Evolutionary conservation across 768 basidiomycete genomes (phyloP).

Genomic region (Phallus indusiatus): DNA sequence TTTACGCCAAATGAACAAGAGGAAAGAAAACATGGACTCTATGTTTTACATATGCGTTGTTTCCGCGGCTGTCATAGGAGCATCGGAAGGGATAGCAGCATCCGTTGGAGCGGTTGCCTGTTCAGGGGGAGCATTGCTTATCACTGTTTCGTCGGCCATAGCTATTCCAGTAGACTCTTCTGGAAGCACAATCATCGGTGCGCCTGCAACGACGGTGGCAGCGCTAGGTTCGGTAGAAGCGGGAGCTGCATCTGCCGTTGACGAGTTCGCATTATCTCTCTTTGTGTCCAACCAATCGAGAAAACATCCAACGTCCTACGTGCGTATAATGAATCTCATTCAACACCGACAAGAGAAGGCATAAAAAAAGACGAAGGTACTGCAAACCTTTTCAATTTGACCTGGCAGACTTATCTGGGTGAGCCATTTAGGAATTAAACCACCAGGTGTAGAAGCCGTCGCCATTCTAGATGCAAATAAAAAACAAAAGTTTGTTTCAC

Average conservation of each 20-base stretch:
- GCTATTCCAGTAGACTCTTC: neutral
- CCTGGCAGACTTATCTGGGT: constrained; percentile 51
- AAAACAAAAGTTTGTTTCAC: neutral
- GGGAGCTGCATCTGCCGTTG: neutral
- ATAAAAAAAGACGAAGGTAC: neutral
- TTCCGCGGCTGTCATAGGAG: neutral
- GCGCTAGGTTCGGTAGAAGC: neutral
- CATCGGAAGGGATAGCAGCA: neutral
- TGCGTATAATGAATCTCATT: constrained; percentile 5
- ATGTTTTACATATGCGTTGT: neutral
- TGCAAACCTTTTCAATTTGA: constrained; percentile 48
- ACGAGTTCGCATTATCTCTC: neutral
- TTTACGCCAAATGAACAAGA: neutral
- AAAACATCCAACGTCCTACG: constrained; percentile 66
- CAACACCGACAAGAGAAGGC: too few relatives aligned
- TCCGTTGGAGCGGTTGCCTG: neutral
- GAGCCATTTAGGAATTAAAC: constrained; percentile 56
- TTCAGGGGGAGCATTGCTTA: neutral
- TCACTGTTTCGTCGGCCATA: neutral
- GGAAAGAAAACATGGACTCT: neutral
- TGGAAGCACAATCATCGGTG: too few relatives aligned
- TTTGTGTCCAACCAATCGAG: constrained; percentile 47
- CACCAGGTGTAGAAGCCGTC: constrained; percentile 63
- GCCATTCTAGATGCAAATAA: constrained; percentile 40
- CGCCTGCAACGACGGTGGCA: too few relatives aligned